These are phyloP conservation scores for Skeletonema tropicum DNA, from an alignment of 108 stramenopile genomes.

Conservation along the genomic window DNA sequence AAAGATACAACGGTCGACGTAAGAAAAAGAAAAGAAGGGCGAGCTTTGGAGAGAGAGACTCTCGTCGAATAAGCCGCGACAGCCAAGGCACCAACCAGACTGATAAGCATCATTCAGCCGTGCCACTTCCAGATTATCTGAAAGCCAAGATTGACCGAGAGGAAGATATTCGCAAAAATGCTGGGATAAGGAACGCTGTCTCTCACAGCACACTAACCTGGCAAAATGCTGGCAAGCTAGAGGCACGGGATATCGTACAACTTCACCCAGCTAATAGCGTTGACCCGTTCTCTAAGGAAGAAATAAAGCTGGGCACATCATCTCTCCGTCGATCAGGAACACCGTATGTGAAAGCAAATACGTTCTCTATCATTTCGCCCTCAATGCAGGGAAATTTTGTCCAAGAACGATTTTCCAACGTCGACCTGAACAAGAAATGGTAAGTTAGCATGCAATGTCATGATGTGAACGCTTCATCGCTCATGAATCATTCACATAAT, in stretches of 20 bases:
- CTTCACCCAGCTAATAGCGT: constrained; percentile 82
- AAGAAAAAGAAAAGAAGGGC: constrained; percentile 41
- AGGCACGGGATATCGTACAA: constrained; percentile 71
- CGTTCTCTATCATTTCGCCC: constrained; percentile 74
- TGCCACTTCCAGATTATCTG: constrained; percentile 60
- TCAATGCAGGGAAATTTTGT: constrained; percentile 28
- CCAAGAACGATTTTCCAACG: constrained; percentile 37
- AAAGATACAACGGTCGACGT: constrained; percentile 64
- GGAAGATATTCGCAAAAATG: constrained; percentile 55
- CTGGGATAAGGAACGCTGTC: constrained; percentile 44
- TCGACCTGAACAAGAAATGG: constrained; percentile 67
- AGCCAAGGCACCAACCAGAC: constrained; percentile 31
- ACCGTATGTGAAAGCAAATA: constrained; percentile 53
- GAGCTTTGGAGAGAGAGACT: constrained; percentile 48
- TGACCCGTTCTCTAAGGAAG: constrained; percentile 70
- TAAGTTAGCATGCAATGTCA: constrained; percentile 9
- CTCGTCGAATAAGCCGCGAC: constrained; percentile 41
- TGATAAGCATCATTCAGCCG: constrained; percentile 42
- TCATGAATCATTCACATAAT: not conserved
- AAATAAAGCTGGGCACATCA: constrained; percentile 62
- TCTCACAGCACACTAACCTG: constrained; percentile 29
- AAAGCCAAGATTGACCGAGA: constrained; percentile 75
- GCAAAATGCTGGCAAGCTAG: constrained; percentile 59
- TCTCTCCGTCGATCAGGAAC: constrained; percentile 73
- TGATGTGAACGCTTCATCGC: not conserved